Evolutionary conservation across 2,329 filamentous ascomycete species (phyloP), one percentile per base, ranked within the genome.

Genomic region (Dryadomyces quercivorus): DNA sequence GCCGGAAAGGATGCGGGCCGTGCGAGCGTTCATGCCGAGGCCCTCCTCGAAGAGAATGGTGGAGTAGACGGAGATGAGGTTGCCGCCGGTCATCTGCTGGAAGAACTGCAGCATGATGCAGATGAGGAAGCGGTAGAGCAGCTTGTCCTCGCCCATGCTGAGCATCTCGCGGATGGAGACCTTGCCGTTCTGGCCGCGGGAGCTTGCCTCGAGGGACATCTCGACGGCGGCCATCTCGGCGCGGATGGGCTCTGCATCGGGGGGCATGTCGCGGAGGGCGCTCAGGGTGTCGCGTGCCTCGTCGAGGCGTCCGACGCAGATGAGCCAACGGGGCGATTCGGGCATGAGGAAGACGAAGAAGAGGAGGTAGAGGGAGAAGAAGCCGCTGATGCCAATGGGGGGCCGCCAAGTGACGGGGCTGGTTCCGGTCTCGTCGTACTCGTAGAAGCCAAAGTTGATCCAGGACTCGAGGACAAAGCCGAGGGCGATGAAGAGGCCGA

Each of bases 241-340:
- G 7, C 78, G 70, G 63, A 83, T 78, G 5, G 77, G 66, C 56
- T 75, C 70, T 5, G 73, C 73, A 51, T 59, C 58, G 31, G 56
- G 54, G 18, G 54, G 51, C 36, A 55, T 26, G n/a, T 58, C 57
- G 15, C 42, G 50, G 16, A 55, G 54, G 26, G 51, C 26, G 53
- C 38, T 15, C n/a, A 58, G 42, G 18, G 53, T 8, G 22, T 20
- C 44, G 42, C 56, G 45, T 2, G 76, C 78, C 63, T 82, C 79
- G 15, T 80, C 71, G 43, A 78, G 70, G 1, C 77, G 72, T 6
- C 76, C 77, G 9, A 74, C 71, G 55, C 80, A 80, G 51, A 75
- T 71, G 1, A 82, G 68, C 72, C 73, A 78, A 21, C 78, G 67
- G 1, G 76, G 78, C 8, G 75, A 78, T 59, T 83, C 80, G 1